Evolutionary conservation across 768 basidiomycete genomes (phyloP).

Genomic region (Termitomyces sp.): DNA sequence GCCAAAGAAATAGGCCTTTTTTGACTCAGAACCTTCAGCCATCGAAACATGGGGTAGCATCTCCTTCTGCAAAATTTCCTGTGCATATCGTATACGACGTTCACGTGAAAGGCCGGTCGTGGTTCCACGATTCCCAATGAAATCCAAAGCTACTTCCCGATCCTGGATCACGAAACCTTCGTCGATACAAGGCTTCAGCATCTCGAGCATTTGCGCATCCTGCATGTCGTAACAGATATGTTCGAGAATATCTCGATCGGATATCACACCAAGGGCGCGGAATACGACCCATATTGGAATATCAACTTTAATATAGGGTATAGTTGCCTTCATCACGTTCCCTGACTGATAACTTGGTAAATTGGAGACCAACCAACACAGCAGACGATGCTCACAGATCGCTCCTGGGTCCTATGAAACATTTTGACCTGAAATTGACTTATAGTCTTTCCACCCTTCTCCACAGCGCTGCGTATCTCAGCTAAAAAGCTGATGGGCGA

Average conservation of each 20-base stretch:
- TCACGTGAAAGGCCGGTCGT: slow-evolving; percentile 89
- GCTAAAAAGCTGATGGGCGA: slow-evolving; percentile 94
- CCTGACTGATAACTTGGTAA: slow-evolving; percentile 49
- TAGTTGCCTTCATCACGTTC: slow-evolving; percentile 93
- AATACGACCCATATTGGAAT: slow-evolving; percentile 99
- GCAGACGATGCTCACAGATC: slow-evolving; percentile 56
- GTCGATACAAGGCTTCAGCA: slow-evolving; percentile 97
- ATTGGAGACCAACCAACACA: background rate
- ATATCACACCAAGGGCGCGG: slow-evolving; percentile 94
- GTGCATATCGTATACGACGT: slow-evolving; percentile 91
- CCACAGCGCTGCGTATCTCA: slow-evolving; percentile 95
- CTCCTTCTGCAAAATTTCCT: slow-evolving; percentile 97
- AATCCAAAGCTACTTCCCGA: slow-evolving; percentile 94
- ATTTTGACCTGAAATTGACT: slow-evolving; percentile 98
- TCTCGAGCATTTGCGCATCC: slow-evolving; percentile 93
- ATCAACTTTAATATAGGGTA: slow-evolving; percentile 97
- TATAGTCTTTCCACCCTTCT: slow-evolving; percentile 97
- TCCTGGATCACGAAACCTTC: slow-evolving; percentile 98
- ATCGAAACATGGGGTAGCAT: slow-evolving; percentile 97
- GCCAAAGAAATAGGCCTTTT: slow-evolving; percentile 99
- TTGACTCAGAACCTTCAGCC: slow-evolving; percentile 92
- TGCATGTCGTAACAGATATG: slow-evolving; percentile 99
- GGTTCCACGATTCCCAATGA: slow-evolving; percentile 97
- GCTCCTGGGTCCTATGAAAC: slow-evolving; percentile 86
- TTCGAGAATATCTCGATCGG: slow-evolving; percentile 95